Percentiles rank a stretch among this genome's conserved stretches.
Conservation (phyloP, 257 asterid genomes). For the Solanum sejunctum region DNA sequence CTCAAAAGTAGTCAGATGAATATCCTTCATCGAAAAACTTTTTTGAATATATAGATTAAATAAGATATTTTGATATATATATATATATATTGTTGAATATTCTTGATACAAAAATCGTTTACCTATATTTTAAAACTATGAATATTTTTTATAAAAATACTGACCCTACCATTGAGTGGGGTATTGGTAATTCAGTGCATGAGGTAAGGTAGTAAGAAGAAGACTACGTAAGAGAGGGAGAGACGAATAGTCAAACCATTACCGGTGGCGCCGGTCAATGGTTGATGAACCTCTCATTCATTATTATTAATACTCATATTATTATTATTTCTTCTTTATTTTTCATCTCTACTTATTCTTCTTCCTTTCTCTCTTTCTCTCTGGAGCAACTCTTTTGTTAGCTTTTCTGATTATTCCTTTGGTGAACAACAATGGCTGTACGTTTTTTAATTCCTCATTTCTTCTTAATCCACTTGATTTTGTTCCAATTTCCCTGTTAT, state of each 20-base stretch:
- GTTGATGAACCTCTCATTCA: conserved; percentile 5
- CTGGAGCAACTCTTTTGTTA: not conserved
- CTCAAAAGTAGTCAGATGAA: too few species aligned
- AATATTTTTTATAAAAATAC: too few species aligned
- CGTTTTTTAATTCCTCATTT: not conserved
- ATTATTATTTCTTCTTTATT: not conserved
- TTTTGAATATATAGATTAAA: too few species aligned
- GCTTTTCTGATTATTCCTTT: not conserved
- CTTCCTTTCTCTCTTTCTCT: not conserved
- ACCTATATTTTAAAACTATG: too few species aligned
- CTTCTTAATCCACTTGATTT: not conserved
- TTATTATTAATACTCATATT: not conserved
- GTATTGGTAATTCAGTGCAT: not conserved
- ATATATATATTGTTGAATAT: too few species aligned
- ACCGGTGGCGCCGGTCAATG: conserved; percentile 19
- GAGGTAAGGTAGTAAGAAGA: not conserved
- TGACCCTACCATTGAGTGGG: not conserved
- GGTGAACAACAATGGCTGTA: conserved; percentile 28
- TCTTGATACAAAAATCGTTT: too few species aligned
- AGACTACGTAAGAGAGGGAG: not conserved
- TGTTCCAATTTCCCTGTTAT: not conserved
- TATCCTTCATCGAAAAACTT: too few species aligned
- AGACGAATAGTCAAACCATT: conserved; percentile 19
- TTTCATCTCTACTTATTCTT: not conserved
- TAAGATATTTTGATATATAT: too few species aligned